Percentiles rank a stretch among this genome's conserved stretches.
phyloP scores from a whole-genome alignment of 768 basidiomycete species.

The Collybia nuda region DNA sequence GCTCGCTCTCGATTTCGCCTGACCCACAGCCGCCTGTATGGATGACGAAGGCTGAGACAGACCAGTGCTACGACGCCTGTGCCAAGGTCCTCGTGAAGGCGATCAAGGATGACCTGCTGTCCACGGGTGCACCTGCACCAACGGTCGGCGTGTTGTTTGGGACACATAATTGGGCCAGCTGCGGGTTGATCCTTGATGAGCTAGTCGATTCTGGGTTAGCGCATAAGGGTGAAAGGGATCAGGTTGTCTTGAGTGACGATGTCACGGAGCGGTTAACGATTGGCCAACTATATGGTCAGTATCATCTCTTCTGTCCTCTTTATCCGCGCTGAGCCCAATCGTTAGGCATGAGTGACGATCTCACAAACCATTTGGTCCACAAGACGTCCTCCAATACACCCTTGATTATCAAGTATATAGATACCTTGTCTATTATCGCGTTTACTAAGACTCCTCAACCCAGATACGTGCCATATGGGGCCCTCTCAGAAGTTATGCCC shows the following conservation, averaged over 20 bases:
- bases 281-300: constrained; percentile 80
- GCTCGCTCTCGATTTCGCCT: constrained; percentile 52
- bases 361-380: constrained; percentile 69
- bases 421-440: constrained; percentile 3
- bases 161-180: constrained; percentile 82
- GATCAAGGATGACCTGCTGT: constrained; percentile 50
- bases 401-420: constrained; percentile 70
- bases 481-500: constrained; percentile 79
- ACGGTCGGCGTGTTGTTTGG: constrained; percentile 75
- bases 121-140: constrained; percentile 4
- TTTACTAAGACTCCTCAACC: neutral
- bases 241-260: constrained; percentile 42
- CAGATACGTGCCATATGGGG: constrained; percentile 76
- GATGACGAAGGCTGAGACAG: constrained; percentile 67
- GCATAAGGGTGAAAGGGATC: constrained; percentile 20
- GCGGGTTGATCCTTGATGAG: constrained; percentile 57
- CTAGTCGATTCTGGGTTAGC: constrained; percentile 60
- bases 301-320: constrained; percentile 12
- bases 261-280: constrained; percentile 69
- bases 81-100: constrained; percentile 53
- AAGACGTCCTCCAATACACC: constrained; percentile 56
- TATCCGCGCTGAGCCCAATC: neutral
- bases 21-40: constrained; percentile 69
- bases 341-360: constrained; percentile 81
- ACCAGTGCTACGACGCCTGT: constrained; percentile 69